Percentiles rank a stretch among this genome's conserved stretches.
Conservation (phyloP, 768 basidiomycete species). For the Podaxis sp. region DNA sequence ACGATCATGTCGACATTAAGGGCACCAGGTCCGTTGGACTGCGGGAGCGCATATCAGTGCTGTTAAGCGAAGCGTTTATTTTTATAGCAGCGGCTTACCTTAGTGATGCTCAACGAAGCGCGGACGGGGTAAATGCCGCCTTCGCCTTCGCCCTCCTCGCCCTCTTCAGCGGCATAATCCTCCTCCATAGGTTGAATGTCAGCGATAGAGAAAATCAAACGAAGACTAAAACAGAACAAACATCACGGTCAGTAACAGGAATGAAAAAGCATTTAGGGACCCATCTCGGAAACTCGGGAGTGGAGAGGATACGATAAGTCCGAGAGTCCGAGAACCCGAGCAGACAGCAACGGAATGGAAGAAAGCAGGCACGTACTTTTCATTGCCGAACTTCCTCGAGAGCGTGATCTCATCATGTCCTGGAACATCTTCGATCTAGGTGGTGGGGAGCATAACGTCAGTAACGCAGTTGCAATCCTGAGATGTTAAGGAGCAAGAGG, state of each 20-base stretch:
- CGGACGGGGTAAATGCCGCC: conserved; percentile 64
- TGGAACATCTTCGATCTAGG: conserved; percentile 64
- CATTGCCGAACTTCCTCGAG: conserved; percentile 85
- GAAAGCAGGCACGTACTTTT: conserved; percentile 56
- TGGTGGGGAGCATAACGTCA: conserved; percentile 4
- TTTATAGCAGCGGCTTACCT: conserved; percentile 44
- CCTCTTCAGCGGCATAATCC: conserved; percentile 26
- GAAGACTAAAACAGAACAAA: conserved; percentile 54
- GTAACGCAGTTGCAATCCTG: background rate
- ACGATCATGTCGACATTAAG: conserved; percentile 76
- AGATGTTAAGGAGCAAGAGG: background rate
- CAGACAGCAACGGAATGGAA: background rate
- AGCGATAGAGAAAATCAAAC: conserved; percentile 89
- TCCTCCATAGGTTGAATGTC: conserved; percentile 64
- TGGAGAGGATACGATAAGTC: background rate
- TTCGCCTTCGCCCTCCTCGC: conserved; percentile 26
- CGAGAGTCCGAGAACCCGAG: background rate
- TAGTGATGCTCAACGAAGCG: conserved; percentile 80
- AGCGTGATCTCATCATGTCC: conserved; percentile 84
- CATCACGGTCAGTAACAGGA: conserved; percentile 7
- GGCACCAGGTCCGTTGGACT: conserved; percentile 60
- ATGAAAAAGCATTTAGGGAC: background rate
- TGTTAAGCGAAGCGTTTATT: background rate
- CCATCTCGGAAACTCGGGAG: background rate
- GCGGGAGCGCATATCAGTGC: background rate